phyloP scores from a whole-genome alignment of 176 grass and related monocot genomes.

The Avena eriantha region DNA sequence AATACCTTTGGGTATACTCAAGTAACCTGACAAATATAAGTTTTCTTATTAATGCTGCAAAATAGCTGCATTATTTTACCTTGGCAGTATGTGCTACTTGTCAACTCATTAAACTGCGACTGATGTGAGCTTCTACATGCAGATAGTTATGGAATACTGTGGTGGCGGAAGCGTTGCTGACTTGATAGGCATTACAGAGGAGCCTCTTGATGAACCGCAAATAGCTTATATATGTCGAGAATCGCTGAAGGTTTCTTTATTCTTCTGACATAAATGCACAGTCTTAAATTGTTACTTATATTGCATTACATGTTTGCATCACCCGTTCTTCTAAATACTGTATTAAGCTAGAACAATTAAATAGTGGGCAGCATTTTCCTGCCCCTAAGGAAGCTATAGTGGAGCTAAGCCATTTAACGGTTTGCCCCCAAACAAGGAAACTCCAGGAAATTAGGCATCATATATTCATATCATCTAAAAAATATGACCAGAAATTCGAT shows the following conservation, averaged over 20 bases:
- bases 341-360: neutral
- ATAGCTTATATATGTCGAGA: constrained; percentile 99
- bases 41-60: constrained; percentile 22
- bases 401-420: too few species aligned
- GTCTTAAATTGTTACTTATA: constrained; percentile 32
- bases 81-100: constrained; percentile 1
- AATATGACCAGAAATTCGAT: too few species aligned
- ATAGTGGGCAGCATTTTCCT: too few species aligned
- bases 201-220: constrained; percentile 92
- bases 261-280: constrained; percentile 4
- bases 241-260: constrained; percentile 81
- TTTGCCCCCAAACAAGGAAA: too few species aligned
- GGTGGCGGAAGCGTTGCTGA: constrained; percentile 98
- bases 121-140: constrained; percentile 28
- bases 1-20: constrained; percentile 88
- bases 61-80: constrained; percentile 11
- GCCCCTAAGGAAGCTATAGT: too few species aligned
- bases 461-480: too few species aligned
- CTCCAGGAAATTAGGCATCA: too few species aligned
- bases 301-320: neutral
- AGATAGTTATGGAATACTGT: constrained; percentile 99
- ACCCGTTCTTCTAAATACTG: constrained; percentile 5
- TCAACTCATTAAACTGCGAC: constrained; percentile 27
- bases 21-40: constrained; percentile 33
- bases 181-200: constrained; percentile 92